Evolutionary conservation across 2,329 filamentous ascomycete species (phyloP).

Genomic region (Aspergillus cejpii): DNA sequence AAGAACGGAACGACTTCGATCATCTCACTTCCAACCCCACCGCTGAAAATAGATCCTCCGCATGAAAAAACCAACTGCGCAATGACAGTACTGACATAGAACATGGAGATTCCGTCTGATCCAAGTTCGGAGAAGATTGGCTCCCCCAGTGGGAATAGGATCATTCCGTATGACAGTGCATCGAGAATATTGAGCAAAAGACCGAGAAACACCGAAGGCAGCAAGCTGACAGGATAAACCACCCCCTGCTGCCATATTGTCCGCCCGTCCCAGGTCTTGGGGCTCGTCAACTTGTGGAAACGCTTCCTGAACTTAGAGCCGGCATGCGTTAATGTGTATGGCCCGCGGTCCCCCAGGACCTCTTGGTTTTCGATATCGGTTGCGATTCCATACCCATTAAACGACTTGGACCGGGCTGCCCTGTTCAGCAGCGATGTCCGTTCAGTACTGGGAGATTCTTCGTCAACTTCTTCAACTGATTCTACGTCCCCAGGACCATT

Average conservation of each 20-base stretch:
- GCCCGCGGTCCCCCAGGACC: conserved; percentile 6
- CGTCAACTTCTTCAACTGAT: conserved; percentile 4
- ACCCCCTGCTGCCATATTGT: conserved; percentile 59
- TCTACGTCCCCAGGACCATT: conserved; percentile 5
- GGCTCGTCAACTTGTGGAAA: conserved; percentile 45
- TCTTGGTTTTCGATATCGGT: conserved; percentile 30
- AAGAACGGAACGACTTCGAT: conserved; percentile 99
- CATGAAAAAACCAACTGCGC: conserved; percentile 84
- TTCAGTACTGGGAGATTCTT: conserved; percentile 29
- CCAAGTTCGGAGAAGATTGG: conserved; percentile 79
- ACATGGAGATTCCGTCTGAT: conserved; percentile 93
- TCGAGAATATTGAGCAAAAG: conserved; percentile 88
- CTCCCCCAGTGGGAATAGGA: conserved; percentile 84
- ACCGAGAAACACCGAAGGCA: conserved; percentile 84
- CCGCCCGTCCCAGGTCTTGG: conserved; percentile 65
- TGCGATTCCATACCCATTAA: conserved; percentile 25
- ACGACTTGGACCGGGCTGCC: conserved; percentile 22
- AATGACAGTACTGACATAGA: conserved; percentile 95
- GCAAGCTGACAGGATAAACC: conserved; percentile 59
- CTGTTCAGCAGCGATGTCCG: conserved; percentile 33
- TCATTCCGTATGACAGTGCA: conserved; percentile 93
- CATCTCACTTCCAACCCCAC: conserved; percentile 91
- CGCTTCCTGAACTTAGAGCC: conserved; percentile 18
- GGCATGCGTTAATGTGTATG: conserved; percentile 12
- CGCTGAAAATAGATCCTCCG: conserved; percentile 78